Base-by-base conservation (phyloP, 805 yeast genomes). In the Candida ascalaphidarum region DNA sequence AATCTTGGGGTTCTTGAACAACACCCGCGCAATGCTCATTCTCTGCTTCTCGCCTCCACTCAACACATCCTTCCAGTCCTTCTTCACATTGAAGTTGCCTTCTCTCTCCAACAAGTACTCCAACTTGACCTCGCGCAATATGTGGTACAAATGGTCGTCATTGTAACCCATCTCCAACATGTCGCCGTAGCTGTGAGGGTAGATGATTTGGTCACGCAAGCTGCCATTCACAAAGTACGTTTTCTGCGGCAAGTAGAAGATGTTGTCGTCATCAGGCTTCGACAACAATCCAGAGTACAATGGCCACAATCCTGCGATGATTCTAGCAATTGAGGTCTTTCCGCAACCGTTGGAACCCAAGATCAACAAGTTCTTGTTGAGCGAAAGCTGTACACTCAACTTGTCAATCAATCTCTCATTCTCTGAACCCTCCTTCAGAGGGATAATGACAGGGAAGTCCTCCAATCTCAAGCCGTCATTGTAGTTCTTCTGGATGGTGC, bases 21-120 rank as follows among this genome's bases (percentile, higher is more conserved):
- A 58, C 3, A 86, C 71, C 42, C 96, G 68, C 0, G 96, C 95
- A 60, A 86, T 81, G 52, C 84, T 75, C 51, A 86, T 70, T 48
- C 95, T 74, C 61, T 86, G 96, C 55, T 84, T 79, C 52, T 86
- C 96, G 32, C 96, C 96, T n/a, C 96, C 96, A 54, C 92, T 80
- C 39, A 86, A 68, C n/a, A 86, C 80, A 48, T 81, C 94, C 45
- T 78, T 78, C 96, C 96, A 86, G 40, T 77, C 84, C 34, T 78
- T 62, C 32, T 52, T 61, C 29, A 61, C 74, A 36, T 71, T 69
- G 49, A 72, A 60, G 37, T 61, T 67, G 6, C 69, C 70, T 40
- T 71, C 74, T 48, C 96, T 70, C 31, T 74, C 75, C 25, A 84
- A 64, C 28, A 88, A 62, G 52, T 88, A 86, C 18, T 80, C 94